These are phyloP conservation scores for Themeda triandra DNA, from an alignment of 176 grass and related monocot species.

Conservation along the genomic window DNA sequence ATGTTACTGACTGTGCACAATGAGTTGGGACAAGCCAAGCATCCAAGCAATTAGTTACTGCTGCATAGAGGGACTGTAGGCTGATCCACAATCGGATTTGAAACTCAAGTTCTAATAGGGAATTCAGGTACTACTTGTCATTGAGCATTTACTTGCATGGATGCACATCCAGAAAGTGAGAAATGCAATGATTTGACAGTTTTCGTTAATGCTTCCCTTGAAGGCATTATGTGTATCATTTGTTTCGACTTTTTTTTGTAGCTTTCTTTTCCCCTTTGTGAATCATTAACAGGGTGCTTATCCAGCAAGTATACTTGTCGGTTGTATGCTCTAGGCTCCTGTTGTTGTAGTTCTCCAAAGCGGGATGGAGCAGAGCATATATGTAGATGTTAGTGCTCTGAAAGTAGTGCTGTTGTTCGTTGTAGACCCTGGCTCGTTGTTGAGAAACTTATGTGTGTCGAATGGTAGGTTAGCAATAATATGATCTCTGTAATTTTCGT, in stretches of 20 bases:
- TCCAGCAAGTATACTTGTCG: neutral
- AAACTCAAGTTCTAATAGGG: neutral
- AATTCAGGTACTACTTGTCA: neutral
- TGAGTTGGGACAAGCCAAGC: neutral
- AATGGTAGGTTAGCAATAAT: neutral
- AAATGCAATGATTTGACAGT: slow-evolving; percentile 13
- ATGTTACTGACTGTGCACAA: neutral
- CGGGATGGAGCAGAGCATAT: neutral
- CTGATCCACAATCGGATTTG: neutral
- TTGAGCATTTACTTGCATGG: slow-evolving; percentile 18
- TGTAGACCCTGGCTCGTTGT: slow-evolving; percentile 8
- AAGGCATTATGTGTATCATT: neutral
- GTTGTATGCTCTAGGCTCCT: slow-evolving; percentile 6
- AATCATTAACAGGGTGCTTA: neutral
- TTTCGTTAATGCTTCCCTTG: slow-evolving; percentile 5
- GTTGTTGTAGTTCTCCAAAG: slow-evolving; percentile 13
- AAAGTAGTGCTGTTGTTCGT: slow-evolving; percentile 12
- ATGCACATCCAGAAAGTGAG: neutral
- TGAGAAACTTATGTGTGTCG: neutral
- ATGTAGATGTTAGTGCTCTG: slow-evolving; percentile 12
- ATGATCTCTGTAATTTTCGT: neutral
- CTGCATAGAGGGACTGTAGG: neutral
- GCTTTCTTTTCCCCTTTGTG: slow-evolving; percentile 16
- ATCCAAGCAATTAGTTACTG: neutral
- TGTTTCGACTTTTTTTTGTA: neutral